Conservation (phyloP, 108 stramenopile genomes). For the Mayamaea pseudoterrestris region DNA sequence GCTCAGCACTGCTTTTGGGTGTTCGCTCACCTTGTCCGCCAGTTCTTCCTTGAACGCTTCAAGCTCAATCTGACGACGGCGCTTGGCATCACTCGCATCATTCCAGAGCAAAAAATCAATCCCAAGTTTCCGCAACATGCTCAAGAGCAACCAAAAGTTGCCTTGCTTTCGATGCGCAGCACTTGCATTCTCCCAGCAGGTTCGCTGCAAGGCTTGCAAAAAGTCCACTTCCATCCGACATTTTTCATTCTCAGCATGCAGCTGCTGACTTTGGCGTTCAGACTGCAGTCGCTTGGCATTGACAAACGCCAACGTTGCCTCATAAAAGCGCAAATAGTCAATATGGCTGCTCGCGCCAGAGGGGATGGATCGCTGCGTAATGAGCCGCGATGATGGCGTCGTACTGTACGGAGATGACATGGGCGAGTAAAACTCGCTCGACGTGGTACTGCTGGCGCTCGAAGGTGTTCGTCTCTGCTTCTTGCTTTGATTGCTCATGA, state of each 20-base stretch:
- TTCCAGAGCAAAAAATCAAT: slow-evolving; percentile 37
- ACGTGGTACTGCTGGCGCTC: too few species aligned
- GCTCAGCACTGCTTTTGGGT: slow-evolving; percentile 31
- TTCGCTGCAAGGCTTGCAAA: slow-evolving; percentile 9
- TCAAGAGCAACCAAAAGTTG: slow-evolving; percentile 51
- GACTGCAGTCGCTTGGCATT: slow-evolving; percentile 19
- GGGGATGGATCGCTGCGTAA: neutral
- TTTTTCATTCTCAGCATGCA: too few species aligned
- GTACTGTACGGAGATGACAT: too few species aligned
- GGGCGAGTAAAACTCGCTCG: too few species aligned
- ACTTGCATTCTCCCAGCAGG: slow-evolving; percentile 5
- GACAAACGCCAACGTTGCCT: slow-evolving; percentile 32
- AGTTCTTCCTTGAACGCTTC: slow-evolving; percentile 12
- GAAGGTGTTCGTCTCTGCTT: too few species aligned
- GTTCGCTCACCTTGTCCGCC: slow-evolving; percentile 9
- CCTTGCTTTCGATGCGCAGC: slow-evolving; percentile 23
- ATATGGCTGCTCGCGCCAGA: neutral
- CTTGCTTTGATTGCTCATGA: too few species aligned
- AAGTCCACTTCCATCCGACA: slow-evolving; percentile 34
- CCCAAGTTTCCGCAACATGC: slow-evolving; percentile 29
- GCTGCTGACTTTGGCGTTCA: slow-evolving; percentile 8
- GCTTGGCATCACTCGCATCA: slow-evolving; percentile 21
- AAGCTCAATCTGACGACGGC: slow-evolving; percentile 2
- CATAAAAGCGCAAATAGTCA: slow-evolving; percentile 45
- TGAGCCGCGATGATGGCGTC: too few species aligned